Evolutionary conservation across 2,329 filamentous ascomycete genomes (phyloP).

Genomic region (Fusarium drepaniforme): DNA sequence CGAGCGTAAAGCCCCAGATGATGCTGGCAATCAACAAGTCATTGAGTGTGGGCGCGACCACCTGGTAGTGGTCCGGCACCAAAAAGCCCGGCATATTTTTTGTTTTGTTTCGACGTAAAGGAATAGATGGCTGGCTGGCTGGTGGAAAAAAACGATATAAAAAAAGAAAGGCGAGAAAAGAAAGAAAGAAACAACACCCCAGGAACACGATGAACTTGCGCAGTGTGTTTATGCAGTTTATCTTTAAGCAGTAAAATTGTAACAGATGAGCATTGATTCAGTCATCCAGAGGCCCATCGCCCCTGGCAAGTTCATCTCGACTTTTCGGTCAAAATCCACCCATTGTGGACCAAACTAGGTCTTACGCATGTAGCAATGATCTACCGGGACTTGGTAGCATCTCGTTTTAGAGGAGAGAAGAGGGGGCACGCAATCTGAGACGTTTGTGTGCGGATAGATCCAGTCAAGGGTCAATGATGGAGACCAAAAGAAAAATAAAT

Average conservation of each 20-base stretch:
- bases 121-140: not conserved
- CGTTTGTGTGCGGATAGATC: constrained; percentile 2
- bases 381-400: not conserved
- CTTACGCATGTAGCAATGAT: not conserved
- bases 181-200: not conserved
- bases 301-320: not conserved
- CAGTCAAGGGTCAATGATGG: not conserved
- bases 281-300: not conserved
- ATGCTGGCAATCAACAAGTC: constrained; percentile 41
- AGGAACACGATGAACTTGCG: not conserved
- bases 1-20: constrained; percentile 42
- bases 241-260: not conserved
- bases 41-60: constrained; percentile 19
- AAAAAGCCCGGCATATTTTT: constrained; percentile 25
- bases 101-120: not conserved
- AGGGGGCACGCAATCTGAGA: not conserved
- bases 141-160: not conserved
- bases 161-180: not conserved
- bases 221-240: not conserved
- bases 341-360: constrained; percentile 1
- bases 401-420: not conserved
- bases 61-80: constrained; percentile 33
- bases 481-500: not conserved
- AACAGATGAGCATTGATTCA: not conserved
- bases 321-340: not conserved